Conservation (phyloP, 2,329 filamentous ascomycete species). For the Didymella pomorum region DNA sequence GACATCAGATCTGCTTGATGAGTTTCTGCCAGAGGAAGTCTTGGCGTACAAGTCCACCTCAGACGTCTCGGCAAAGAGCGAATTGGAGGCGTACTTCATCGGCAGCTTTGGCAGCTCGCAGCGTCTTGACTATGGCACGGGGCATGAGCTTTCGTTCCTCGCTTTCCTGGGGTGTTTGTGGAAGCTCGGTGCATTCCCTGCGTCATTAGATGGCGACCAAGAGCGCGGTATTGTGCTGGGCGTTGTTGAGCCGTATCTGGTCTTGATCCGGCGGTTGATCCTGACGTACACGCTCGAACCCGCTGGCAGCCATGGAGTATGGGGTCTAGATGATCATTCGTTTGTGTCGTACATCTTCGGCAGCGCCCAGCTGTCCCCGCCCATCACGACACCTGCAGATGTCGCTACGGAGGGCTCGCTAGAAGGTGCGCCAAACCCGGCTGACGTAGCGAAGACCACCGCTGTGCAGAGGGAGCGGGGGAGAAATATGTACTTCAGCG, state of each 20-base stretch:
- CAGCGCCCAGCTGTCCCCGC: conserved; percentile 84
- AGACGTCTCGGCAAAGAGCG: conserved; percentile 63
- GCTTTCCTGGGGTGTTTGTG: conserved; percentile 90
- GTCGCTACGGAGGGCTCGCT: conserved; percentile 84
- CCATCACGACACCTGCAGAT: conserved; percentile 64
- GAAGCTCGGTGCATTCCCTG: conserved; percentile 83
- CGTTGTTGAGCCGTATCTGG: conserved; percentile 85
- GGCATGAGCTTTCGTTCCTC: conserved; percentile 93
- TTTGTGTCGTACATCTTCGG: conserved; percentile 96
- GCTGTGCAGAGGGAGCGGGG: conserved; percentile 53
- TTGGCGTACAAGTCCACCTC: conserved; percentile 46
- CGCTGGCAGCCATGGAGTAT: conserved; percentile 94
- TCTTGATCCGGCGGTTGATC: conserved; percentile 82
- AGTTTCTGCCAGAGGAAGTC: conserved; percentile 62
- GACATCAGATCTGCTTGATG: conserved; percentile 63
- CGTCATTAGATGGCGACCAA: conserved; percentile 62
- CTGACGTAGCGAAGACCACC: conserved; percentile 63
- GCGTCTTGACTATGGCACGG: conserved; percentile 92
- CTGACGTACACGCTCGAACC: conserved; percentile 92
- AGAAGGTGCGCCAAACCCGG: conserved; percentile 70
- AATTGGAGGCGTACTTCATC: conserved; percentile 80
- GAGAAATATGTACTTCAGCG: conserved; percentile 84
- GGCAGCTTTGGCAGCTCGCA: conserved; percentile 89
- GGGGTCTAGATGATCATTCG: conserved; percentile 97
- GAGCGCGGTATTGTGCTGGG: conserved; percentile 84